Conservation (phyloP, 305 asterid genomes). For the Salvia sclarea region DNA sequence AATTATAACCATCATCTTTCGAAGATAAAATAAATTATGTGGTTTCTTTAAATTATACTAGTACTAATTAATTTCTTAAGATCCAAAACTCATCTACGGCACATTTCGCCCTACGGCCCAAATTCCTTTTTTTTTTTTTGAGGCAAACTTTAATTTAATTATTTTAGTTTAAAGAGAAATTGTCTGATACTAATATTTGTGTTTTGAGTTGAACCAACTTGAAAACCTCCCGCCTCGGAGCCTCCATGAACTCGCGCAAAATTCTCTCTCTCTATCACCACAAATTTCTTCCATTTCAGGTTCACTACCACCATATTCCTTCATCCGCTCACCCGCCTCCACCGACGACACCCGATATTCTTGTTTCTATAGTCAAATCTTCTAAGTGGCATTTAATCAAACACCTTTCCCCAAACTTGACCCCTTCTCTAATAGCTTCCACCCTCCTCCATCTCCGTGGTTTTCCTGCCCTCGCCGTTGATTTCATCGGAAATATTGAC, state of each 20-base stretch:
- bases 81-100: too few relatives aligned
- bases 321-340: constrained; percentile 4
- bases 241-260: constrained; percentile 28
- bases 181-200: too few relatives aligned
- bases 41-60: too few relatives aligned
- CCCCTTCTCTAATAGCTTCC: constrained; percentile 38
- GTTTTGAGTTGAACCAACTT: neutral
- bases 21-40: too few relatives aligned
- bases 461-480: constrained; percentile 37
- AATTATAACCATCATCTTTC: neutral
- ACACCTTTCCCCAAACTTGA: constrained; percentile 42
- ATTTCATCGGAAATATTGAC: constrained; percentile 37
- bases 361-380: constrained; percentile 30
- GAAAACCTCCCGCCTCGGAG: constrained; percentile 7
- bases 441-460: constrained; percentile 46
- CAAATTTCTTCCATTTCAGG: neutral
- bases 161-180: too few relatives aligned
- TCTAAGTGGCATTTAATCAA: constrained; percentile 68
- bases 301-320: neutral
- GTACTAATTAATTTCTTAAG: too few relatives aligned
- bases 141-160: too few relatives aligned
- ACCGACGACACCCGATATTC: constrained; percentile 11
- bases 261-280: neutral
- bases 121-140: too few relatives aligned
- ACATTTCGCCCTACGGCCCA: too few relatives aligned